Evolutionary conservation across 148 eudicot genomes (phyloP).

Genomic region (Polygonum aviculare): DNA sequence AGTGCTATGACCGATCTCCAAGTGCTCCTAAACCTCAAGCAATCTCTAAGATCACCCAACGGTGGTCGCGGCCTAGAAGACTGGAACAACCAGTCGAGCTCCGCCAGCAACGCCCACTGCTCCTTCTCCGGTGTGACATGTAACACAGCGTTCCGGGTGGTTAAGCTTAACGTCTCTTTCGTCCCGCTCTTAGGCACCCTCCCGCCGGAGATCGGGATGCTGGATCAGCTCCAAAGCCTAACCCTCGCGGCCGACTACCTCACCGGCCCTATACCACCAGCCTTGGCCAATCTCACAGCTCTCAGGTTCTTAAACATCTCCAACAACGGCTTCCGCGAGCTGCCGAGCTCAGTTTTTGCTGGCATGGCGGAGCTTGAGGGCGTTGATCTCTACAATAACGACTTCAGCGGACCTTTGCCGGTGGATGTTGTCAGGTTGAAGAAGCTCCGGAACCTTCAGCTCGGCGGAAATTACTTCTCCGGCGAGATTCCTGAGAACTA

Average conservation of each 20-base stretch:
- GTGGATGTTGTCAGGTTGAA: constrained; percentile 19
- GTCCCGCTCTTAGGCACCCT: constrained; percentile 36
- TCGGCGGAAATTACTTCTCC: constrained; percentile 65
- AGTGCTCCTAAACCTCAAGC: constrained; percentile 36
- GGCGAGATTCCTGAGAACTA: constrained; percentile 59
- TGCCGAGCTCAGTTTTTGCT: constrained; percentile 23
- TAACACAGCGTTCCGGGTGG: constrained; percentile 32
- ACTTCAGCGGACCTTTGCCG: constrained; percentile 51
- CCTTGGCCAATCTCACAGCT: constrained; percentile 22
- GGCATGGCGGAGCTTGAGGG: constrained; percentile 29
- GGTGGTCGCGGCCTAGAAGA: constrained; percentile 29
- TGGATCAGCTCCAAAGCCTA: constrained; percentile 34
- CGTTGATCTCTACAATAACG: constrained; percentile 56
- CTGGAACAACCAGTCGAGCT: constrained; percentile 26
- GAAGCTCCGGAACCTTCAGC: constrained; percentile 21
- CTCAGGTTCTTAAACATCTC: constrained; percentile 46
- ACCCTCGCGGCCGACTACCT: constrained; percentile 32
- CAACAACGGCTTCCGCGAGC: constrained; percentile 25
- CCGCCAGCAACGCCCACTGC: constrained; percentile 24
- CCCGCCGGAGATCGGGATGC: constrained; percentile 39
- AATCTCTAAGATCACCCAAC: constrained; percentile 28
- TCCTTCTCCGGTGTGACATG: constrained; percentile 60
- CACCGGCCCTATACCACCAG: constrained; percentile 43
- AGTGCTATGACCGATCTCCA: constrained; percentile 29
- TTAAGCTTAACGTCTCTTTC: constrained; percentile 25